These are phyloP conservation scores for Tillandsia fasciculata DNA, from an alignment of 176 grass and related monocot species.

Conservation along the genomic window DNA sequence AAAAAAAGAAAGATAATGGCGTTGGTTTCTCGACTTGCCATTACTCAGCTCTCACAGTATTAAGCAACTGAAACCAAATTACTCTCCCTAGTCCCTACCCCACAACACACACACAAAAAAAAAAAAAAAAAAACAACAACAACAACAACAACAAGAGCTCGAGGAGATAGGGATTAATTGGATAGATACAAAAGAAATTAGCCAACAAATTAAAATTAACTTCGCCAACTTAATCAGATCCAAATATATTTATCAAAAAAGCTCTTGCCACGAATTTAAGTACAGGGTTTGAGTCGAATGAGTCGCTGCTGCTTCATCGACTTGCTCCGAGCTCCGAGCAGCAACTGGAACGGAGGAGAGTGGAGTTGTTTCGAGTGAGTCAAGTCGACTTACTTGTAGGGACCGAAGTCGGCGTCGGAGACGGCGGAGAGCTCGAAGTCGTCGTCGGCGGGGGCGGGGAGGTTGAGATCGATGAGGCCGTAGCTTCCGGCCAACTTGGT, in stretches of 20 bases:
- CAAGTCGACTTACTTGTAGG: too few species aligned
- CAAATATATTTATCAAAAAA: too few species aligned
- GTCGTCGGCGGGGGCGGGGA: constrained; percentile 54
- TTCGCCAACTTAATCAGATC: background rate
- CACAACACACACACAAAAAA: background rate
- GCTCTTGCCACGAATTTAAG: too few species aligned
- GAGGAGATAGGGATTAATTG: background rate
- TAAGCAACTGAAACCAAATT: constrained; percentile 7
- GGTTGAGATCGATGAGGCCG: constrained; percentile 72
- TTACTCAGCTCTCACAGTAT: constrained; percentile 5
- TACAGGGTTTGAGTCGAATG: background rate
- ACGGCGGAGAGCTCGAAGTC: constrained; percentile 86
- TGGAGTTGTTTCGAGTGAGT: too few species aligned
- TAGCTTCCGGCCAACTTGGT: constrained; percentile 33
- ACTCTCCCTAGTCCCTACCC: background rate
- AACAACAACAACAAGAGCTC: background rate
- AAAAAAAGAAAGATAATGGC: background rate
- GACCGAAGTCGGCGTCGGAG: constrained; percentile 54
- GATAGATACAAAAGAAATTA: background rate
- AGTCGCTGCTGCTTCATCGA: too few species aligned
- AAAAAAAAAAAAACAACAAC: background rate
- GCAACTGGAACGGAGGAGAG: too few species aligned
- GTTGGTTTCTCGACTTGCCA: background rate
- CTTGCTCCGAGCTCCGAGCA: too few species aligned
- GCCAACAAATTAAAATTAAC: background rate